These are phyloP conservation scores for Trichophyton schoenleinii DNA, from an alignment of 2,329 filamentous ascomycete species.

Conservation along the genomic window DNA sequence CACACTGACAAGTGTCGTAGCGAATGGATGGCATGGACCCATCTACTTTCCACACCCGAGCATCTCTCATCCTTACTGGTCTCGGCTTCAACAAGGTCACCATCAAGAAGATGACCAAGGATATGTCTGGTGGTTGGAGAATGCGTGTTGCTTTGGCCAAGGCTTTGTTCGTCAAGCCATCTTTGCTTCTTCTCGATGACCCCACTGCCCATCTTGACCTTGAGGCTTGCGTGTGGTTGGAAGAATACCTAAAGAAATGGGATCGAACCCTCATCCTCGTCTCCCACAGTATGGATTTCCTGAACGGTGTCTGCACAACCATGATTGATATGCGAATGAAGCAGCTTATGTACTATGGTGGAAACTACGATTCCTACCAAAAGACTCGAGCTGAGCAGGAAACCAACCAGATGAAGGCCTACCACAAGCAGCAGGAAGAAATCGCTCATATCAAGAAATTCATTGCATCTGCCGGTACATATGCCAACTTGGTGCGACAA, in stretches of 20 bases:
- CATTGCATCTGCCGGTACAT: slow-evolving; percentile 98
- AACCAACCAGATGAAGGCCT: slow-evolving; percentile 97
- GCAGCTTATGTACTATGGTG: slow-evolving; percentile 91
- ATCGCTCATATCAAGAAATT: slow-evolving; percentile 99
- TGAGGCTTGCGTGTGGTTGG: slow-evolving; percentile 98
- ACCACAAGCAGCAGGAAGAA: slow-evolving; percentile 97
- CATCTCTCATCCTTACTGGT: slow-evolving; percentile 93
- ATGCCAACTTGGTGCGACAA: slow-evolving; percentile 96
- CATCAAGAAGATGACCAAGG: slow-evolving; percentile 99
- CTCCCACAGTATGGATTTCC: slow-evolving; percentile 96
- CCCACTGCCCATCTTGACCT: slow-evolving; percentile 98
- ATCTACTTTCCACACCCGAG: slow-evolving; percentile 88
- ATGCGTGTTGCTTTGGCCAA: slow-evolving; percentile 98
- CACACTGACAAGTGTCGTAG: slow-evolving; percentile 35
- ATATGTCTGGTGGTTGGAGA: slow-evolving; percentile 99
- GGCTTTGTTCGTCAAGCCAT: slow-evolving; percentile 96
- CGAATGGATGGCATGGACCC: slow-evolving; percentile 99
- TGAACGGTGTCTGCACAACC: slow-evolving; percentile 95
- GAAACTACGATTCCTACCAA: slow-evolving; percentile 97
- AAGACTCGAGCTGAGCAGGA: slow-evolving; percentile 94
- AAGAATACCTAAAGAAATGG: slow-evolving; percentile 99
- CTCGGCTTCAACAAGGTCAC: slow-evolving; percentile 98
- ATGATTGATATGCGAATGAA: slow-evolving; percentile 97
- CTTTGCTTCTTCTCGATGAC: slow-evolving; percentile 89
- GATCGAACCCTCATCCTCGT: slow-evolving; percentile 92